Conservation (phyloP, 2,329 filamentous ascomycete species). For the Aureobasidium sp. region DNA sequence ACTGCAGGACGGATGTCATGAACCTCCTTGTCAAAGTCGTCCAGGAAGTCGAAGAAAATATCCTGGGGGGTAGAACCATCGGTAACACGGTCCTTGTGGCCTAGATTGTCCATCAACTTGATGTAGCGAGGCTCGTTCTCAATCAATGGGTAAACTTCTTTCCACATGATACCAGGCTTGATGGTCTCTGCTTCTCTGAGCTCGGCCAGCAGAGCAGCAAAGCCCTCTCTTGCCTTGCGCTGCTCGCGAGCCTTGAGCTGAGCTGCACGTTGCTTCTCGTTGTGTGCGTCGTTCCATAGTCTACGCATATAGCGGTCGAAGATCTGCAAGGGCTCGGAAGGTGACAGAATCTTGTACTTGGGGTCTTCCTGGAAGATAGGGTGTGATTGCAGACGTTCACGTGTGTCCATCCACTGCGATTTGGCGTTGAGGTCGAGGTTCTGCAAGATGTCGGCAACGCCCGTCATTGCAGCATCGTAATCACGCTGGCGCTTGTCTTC, state of each 20-base stretch:
- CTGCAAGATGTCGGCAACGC: slow-evolving; percentile 68
- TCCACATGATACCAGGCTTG: slow-evolving; percentile 87
- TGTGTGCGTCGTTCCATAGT: slow-evolving; percentile 85
- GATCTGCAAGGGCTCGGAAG: slow-evolving; percentile 81
- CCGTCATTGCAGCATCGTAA: slow-evolving; percentile 75
- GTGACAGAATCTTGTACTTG: slow-evolving; percentile 77
- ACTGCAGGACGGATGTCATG: slow-evolving; percentile 75
- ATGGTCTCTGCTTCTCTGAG: slow-evolving; percentile 70
- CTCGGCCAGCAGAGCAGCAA: slow-evolving; percentile 64
- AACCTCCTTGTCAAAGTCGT: slow-evolving; percentile 85
- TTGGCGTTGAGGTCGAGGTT: slow-evolving; percentile 82
- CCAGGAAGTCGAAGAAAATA: slow-evolving; percentile 90
- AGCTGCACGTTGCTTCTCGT: slow-evolving; percentile 81
- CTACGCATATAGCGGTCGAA: slow-evolving; percentile 95
- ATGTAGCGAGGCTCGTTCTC: slow-evolving; percentile 75
- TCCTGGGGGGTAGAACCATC: slow-evolving; percentile 76
- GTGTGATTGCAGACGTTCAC: slow-evolving; percentile 69
- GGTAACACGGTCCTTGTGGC: slow-evolving; percentile 19
- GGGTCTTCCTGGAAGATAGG: slow-evolving; percentile 70
- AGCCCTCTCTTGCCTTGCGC: slow-evolving; percentile 78
- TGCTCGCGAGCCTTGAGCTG: slow-evolving; percentile 70
- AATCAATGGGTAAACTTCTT: slow-evolving; percentile 64
- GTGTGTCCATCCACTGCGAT: slow-evolving; percentile 88
- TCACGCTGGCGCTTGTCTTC: slow-evolving; percentile 63
- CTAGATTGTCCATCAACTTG: slow-evolving; percentile 69